Evolutionary conservation across 768 basidiomycete species (phyloP).

Genomic region (Pisolithus marmoratus): DNA sequence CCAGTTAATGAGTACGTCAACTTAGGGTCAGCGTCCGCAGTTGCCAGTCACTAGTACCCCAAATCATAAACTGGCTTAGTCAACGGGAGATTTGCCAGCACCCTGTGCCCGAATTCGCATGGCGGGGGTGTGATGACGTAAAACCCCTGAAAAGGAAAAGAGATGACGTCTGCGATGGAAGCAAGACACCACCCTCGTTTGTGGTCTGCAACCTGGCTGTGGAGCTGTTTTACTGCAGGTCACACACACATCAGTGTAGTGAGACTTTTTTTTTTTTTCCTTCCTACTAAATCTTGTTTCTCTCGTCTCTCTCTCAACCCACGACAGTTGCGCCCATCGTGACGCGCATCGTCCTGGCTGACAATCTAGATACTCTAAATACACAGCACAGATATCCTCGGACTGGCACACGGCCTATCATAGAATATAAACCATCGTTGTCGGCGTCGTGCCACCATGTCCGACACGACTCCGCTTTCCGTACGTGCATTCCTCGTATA

Average conservation of each 20-base stretch:
- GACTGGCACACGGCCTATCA: neutral
- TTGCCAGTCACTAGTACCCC: neutral
- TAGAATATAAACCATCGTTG: neutral
- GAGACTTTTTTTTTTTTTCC: too few relatives aligned
- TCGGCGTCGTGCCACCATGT: neutral
- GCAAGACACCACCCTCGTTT: constrained; percentile 1
- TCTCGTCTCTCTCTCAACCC: neutral
- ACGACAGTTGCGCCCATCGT: neutral
- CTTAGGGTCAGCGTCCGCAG: too few relatives aligned
- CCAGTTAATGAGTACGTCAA: too few relatives aligned
- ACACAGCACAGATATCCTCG: neutral
- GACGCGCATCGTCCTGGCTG: neutral
- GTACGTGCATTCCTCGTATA: constrained; percentile 5
- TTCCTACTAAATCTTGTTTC: neutral
- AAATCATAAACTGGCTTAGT: neutral
- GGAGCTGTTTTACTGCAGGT: neutral
- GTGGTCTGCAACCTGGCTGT: neutral
- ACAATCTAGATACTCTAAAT: constrained; percentile 1
- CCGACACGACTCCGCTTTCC: constrained; percentile 5
- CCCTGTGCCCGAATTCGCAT: constrained; percentile 4
- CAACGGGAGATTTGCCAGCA: neutral
- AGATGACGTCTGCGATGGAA: neutral
- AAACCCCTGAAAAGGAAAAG: neutral
- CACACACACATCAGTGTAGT: too few relatives aligned
- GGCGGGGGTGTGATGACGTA: constrained; percentile 1